Percentiles rank a stretch among this genome's conserved stretches.
These are phyloP conservation scores for Fusarium odoratissimum DNA, from an alignment of 2,329 filamentous ascomycete genomes.

Conservation along the genomic window DNA sequence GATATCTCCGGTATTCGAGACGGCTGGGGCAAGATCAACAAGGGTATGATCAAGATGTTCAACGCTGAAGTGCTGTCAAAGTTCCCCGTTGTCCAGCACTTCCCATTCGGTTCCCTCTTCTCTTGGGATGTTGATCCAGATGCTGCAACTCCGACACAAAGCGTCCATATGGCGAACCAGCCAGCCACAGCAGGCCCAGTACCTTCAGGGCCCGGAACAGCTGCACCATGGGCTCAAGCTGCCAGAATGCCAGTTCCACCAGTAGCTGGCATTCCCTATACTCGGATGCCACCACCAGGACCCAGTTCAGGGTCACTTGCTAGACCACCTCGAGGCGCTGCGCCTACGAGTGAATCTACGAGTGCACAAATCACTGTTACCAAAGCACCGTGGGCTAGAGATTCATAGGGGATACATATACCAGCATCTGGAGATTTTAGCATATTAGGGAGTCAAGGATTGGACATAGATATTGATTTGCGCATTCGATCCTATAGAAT, in stretches of 20 bases:
- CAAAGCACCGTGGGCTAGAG: constrained; percentile 61
- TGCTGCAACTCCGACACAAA: constrained; percentile 60
- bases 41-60: constrained; percentile 99
- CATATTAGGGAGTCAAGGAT: constrained; percentile 4
- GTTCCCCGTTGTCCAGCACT: constrained; percentile 98
- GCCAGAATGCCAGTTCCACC: constrained; percentile 53
- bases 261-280: constrained; percentile 55
- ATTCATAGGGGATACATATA: constrained; percentile 14
- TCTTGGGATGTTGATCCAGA: constrained; percentile 77
- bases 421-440: not conserved
- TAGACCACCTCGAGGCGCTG: constrained; percentile 34
- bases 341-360: constrained; percentile 46
- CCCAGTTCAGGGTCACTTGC: constrained; percentile 45
- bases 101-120: constrained; percentile 84
- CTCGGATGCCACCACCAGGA: constrained; percentile 49
- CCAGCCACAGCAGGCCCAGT: constrained; percentile 49
- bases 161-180: constrained; percentile 69
- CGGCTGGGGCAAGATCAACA: constrained; percentile 99
- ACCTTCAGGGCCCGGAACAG: constrained; percentile 50
- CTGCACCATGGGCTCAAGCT: constrained; percentile 59
- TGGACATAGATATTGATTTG: constrained; percentile 19
- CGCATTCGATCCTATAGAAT: constrained; percentile 30
- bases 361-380: constrained; percentile 56
- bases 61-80: constrained; percentile 96
- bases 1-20: constrained; percentile 92